phyloP scores from a whole-genome alignment of 2,329 filamentous ascomycete genomes.

The Venturia carpophila region DNA sequence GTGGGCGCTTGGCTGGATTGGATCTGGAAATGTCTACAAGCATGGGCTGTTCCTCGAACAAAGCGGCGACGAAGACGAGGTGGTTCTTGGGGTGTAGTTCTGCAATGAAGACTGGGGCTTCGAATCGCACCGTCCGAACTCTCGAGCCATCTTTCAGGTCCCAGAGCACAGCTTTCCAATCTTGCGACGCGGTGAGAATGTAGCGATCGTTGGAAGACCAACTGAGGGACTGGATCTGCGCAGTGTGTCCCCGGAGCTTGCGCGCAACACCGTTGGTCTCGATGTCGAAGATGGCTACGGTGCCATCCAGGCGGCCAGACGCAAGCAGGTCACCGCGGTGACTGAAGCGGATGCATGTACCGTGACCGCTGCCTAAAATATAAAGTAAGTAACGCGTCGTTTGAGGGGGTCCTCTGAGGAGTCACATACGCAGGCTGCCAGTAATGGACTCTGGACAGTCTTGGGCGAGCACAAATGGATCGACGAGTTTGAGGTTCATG shows the following conservation, averaged over 20 bases:
- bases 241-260: conserved; percentile 86
- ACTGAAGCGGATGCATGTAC: conserved; percentile 74
- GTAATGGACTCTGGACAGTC: conserved; percentile 89
- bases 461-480: conserved; percentile 63
- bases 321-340: conserved; percentile 90
- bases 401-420: conserved; percentile 13
- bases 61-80: conserved; percentile 76
- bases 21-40: conserved; percentile 71
- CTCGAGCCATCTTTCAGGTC: conserved; percentile 68
- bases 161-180: conserved; percentile 96
- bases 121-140: conserved; percentile 79
- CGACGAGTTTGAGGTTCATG: conserved; percentile 66
- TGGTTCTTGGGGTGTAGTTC: conserved; percentile 89
- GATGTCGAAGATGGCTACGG: conserved; percentile 91
- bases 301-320: conserved; percentile 87
- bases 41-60: conserved; percentile 88
- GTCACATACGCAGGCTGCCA: conserved; percentile 64
- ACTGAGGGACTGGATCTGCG: conserved; percentile 76
- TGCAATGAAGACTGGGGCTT: conserved; percentile 89
- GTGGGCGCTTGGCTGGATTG: conserved; percentile 63
- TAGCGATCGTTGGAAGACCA: conserved; percentile 92
- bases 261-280: conserved; percentile 95
- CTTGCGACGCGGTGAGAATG: conserved; percentile 84
- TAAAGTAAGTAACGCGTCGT: conserved; percentile 17
- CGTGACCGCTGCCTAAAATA: conserved; percentile 50